Base-by-base conservation (phyloP, 1,139 yeast species). In the Suhomyces maxii region DNA sequence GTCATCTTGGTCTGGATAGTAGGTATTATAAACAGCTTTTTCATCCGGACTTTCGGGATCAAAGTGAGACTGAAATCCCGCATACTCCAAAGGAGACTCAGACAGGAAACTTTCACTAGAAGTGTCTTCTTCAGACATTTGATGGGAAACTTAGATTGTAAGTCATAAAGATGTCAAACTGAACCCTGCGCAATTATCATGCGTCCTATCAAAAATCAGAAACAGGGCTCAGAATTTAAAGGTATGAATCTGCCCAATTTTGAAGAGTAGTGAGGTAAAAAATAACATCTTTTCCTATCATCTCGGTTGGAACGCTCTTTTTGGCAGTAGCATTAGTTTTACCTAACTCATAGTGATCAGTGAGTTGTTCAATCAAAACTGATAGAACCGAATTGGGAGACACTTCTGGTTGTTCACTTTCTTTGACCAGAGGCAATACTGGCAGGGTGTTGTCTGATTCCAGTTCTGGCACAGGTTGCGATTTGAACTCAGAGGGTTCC, bases 301-400 rank as follows among this genome's bases (percentile, higher is more conserved):
- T 37, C 14, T 50, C 48, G 1, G 44, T 34, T 1, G 66, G 65
- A 3, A 62, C 57, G 40, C 62, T 58, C 14, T 55, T 49, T 34
- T 50, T 52, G 7, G 65, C 64, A 6, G 58, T 49, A 13, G 55
- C 39, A 34, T 55, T 56, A 3, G 58, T 49, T 33, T 56, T 58
- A 45, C 64, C 57, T 36, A 48, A 42, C 26, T 54, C 56, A 38
- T 53, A 53, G 42, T 62, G 66, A 7, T 49, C 49, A 7, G 14
- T 23, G 30, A 62, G 53, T 23, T 60, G 63, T 10, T 37, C 36
- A 10, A 53, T 42, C 12, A 61, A 53, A 25, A 25, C 6, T 6
- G 30, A 2, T 41, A 38, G 8, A 8, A 28, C 28, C 9, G 41
- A 34, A 7, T 32, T 5, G 11, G 14, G 34, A 25, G 10, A 23